Conservation (phyloP, 2,329 filamentous ascomycete species). For the Claviceps purpurea region DNA sequence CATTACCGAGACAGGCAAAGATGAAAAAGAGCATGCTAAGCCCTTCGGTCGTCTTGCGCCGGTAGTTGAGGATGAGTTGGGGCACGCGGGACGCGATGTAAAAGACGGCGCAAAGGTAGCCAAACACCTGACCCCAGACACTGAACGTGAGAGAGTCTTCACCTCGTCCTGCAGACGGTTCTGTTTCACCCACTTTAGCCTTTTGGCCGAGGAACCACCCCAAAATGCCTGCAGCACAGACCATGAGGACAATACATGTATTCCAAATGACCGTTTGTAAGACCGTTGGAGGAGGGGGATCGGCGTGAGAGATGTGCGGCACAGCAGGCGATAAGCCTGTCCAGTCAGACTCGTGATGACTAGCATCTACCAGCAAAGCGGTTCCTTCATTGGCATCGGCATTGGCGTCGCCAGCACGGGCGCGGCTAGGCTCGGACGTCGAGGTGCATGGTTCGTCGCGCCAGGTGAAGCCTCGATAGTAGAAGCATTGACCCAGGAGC, state of each 20-base stretch:
- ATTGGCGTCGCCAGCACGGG: slow-evolving; percentile 9
- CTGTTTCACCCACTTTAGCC: slow-evolving; percentile 24
- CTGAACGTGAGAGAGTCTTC: slow-evolving; percentile 51
- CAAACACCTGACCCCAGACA: slow-evolving; percentile 74
- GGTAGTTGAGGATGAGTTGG: slow-evolving; percentile 83
- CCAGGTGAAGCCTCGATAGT: slow-evolving; percentile 76
- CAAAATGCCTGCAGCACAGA: slow-evolving; percentile 67
- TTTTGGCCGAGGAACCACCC: slow-evolving; percentile 63
- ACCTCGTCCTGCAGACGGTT: slow-evolving; percentile 21
- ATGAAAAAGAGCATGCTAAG: slow-evolving; percentile 91
- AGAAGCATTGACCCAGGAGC: slow-evolving; percentile 80
- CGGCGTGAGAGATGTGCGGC: slow-evolving; percentile 48
- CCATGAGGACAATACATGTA: slow-evolving; percentile 59
- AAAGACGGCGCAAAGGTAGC: slow-evolving; percentile 77
- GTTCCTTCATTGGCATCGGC: slow-evolving; percentile 39
- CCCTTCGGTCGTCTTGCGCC: slow-evolving; percentile 84
- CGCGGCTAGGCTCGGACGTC: slow-evolving; percentile 25
- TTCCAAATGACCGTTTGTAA: slow-evolving; percentile 59
- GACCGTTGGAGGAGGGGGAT: slow-evolving; percentile 33
- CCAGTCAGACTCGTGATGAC: slow-evolving; percentile 36
- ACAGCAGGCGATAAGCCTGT: slow-evolving; percentile 66
- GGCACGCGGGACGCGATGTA: slow-evolving; percentile 86
- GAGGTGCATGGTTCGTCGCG: slow-evolving; percentile 35
- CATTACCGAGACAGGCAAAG: slow-evolving; percentile 88
- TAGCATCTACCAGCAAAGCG: slow-evolving; percentile 33